Conservation (phyloP, 352 stramenopile species). For the Phytophthora ramorum region DNA sequence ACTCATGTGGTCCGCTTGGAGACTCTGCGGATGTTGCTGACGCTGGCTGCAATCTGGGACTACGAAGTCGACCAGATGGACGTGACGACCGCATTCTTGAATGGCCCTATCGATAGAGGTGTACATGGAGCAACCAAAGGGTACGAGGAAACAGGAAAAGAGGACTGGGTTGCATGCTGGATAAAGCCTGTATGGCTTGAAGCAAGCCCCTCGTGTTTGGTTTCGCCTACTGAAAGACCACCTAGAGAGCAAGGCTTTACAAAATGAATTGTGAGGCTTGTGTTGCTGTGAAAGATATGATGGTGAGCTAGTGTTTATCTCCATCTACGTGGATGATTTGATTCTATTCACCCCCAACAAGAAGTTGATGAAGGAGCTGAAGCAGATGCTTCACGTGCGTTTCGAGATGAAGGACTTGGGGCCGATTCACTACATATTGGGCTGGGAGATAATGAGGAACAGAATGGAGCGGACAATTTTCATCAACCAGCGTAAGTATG, state of each 20-base stretch:
- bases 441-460: slow-evolving; percentile 28
- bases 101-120: slow-evolving; percentile 23
- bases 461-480: not conserved
- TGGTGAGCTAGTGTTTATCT: slow-evolving; percentile 21
- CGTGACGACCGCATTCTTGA: slow-evolving; percentile 10
- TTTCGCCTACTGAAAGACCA: slow-evolving; percentile 21
- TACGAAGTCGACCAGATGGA: slow-evolving; percentile 10
- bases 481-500: slow-evolving; percentile 28
- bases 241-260: slow-evolving; percentile 19
- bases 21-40: too few species aligned
- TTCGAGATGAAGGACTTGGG: slow-evolving; percentile 35
- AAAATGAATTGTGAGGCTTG: slow-evolving; percentile 18
- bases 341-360: slow-evolving; percentile 29
- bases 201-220: slow-evolving; percentile 34
- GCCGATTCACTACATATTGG: slow-evolving; percentile 29
- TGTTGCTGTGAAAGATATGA: slow-evolving; percentile 18
- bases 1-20: too few species aligned
- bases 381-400: slow-evolving; percentile 7
- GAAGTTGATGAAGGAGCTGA: slow-evolving; percentile 14
- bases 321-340: slow-evolving; percentile 36
- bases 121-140: slow-evolving; percentile 30
- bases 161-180: slow-evolving; percentile 17
- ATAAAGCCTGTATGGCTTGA: slow-evolving; percentile 28
- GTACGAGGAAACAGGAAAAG: slow-evolving; percentile 16
- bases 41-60: too few species aligned